phyloP scores from a whole-genome alignment of 2,329 filamentous ascomycete species.

The Tetracladium maxilliforme region DNA sequence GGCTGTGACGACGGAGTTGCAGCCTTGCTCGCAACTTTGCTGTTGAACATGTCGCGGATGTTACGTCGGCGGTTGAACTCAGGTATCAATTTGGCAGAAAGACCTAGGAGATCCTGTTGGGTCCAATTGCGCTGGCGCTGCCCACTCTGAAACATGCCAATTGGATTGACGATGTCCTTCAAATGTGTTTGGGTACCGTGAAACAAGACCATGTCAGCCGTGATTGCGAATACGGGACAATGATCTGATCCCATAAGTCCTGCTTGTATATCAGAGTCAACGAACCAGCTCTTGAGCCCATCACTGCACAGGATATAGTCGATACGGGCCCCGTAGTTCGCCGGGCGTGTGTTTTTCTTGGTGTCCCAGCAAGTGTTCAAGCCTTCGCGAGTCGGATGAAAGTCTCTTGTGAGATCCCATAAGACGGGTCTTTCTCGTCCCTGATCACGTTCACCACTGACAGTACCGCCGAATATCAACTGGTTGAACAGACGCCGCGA shows the following conservation, averaged over 20 bases:
- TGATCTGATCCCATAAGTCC: slow-evolving; percentile 92
- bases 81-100: slow-evolving; percentile 71
- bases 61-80: slow-evolving; percentile 75
- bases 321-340: slow-evolving; percentile 84
- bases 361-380: slow-evolving; percentile 99
- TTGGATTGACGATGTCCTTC: slow-evolving; percentile 64
- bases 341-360: slow-evolving; percentile 86
- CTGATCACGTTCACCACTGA: slow-evolving; percentile 51
- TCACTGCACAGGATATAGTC: slow-evolving; percentile 83
- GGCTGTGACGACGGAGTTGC: slow-evolving; percentile 5
- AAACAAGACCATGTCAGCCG: slow-evolving; percentile 46
- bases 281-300: slow-evolving; percentile 68
- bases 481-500: slow-evolving; percentile 74
- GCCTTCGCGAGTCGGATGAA: slow-evolving; percentile 62
- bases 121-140: slow-evolving; percentile 51
- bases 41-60: slow-evolving; percentile 83
- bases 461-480: slow-evolving; percentile 58
- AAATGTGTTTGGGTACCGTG: slow-evolving; percentile 35
- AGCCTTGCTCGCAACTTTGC: slow-evolving; percentile 6
- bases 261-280: slow-evolving; percentile 75
- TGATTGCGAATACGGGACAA: slow-evolving; percentile 74
- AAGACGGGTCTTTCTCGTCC: slow-evolving; percentile 58
- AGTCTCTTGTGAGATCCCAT: slow-evolving; percentile 71
- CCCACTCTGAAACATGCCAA: slow-evolving; percentile 55
- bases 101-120: slow-evolving; percentile 49